phyloP scores from a whole-genome alignment of 129 eudicot genomes.

The Logfia minima region DNA sequence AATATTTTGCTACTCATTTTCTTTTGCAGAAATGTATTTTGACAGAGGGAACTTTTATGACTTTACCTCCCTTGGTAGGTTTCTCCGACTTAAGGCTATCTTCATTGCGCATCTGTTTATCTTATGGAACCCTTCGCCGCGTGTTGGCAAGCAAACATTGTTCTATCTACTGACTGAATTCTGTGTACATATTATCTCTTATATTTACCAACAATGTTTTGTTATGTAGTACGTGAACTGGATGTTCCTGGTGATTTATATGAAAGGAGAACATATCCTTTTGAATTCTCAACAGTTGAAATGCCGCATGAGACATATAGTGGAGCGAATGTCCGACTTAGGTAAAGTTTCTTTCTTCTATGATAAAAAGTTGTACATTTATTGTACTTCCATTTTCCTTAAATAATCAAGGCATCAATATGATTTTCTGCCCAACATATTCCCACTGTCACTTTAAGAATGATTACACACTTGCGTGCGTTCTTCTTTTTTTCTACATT shows the following conservation, averaged over 20 bases:
- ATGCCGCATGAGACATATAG: constrained; percentile 97
- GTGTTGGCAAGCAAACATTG: too few relatives aligned
- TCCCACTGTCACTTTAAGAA: too few relatives aligned
- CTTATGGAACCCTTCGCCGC: too few relatives aligned
- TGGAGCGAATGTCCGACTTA: constrained; percentile 91
- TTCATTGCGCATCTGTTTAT: too few relatives aligned
- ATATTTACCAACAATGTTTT: neutral
- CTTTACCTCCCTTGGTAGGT: constrained; percentile 96
- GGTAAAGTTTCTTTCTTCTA: constrained; percentile 43
- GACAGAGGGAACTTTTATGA: constrained; percentile 98
- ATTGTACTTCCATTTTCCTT: too few relatives aligned
- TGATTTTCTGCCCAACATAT: too few relatives aligned
- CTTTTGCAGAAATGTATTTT: constrained; percentile 86
- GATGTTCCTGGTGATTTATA: constrained; percentile 99
- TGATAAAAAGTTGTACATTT: too few relatives aligned
- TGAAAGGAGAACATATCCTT: constrained; percentile 87
- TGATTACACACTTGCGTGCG: too few relatives aligned
- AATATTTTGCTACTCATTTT: constrained; percentile 22
- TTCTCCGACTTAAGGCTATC: neutral
- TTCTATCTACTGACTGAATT: too few relatives aligned
- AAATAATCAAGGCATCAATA: too few relatives aligned
- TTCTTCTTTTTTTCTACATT: too few relatives aligned
- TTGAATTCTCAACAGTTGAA: constrained; percentile 92
- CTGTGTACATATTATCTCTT: too few relatives aligned
- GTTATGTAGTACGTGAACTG: constrained; percentile 83